These are phyloP conservation scores for Blumeriella jaapii DNA, from an alignment of 2,329 filamentous ascomycete species.

Conservation along the genomic window DNA sequence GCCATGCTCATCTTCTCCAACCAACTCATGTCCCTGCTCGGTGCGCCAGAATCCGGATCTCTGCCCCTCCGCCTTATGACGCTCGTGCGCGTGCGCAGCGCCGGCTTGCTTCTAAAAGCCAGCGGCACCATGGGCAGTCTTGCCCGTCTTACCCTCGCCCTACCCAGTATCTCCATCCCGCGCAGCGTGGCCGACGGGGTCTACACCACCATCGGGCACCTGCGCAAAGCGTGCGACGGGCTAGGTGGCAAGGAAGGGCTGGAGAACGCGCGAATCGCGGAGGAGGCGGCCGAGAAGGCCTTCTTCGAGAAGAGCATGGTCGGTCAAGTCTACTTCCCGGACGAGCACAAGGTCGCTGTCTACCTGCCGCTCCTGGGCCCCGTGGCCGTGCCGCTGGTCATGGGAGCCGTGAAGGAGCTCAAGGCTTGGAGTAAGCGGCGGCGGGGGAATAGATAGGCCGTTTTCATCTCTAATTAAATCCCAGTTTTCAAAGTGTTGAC, in stretches of 20 bases:
- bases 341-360: slow-evolving; percentile 95
- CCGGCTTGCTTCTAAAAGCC: slow-evolving; percentile 75
- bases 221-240: slow-evolving; percentile 64
- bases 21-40: slow-evolving; percentile 79
- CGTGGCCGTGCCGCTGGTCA: slow-evolving; percentile 76
- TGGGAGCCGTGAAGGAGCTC: slow-evolving; percentile 73
- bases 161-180: slow-evolving; percentile 87
- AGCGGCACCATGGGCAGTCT: slow-evolving; percentile 91
- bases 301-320: slow-evolving; percentile 99
- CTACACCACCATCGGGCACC: slow-evolving; percentile 63
- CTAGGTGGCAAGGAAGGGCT: slow-evolving; percentile 58
- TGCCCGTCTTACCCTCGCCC: slow-evolving; percentile 68
- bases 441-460: slow-evolving; percentile 7
- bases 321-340: slow-evolving; percentile 93
- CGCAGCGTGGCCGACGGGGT: slow-evolving; percentile 78
- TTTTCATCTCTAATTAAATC: neutral
- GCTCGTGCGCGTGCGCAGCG: slow-evolving; percentile 72
- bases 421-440: slow-evolving; percentile 34
- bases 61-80: slow-evolving; percentile 77
- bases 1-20: slow-evolving; percentile 84
- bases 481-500: neutral
- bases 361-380: slow-evolving; percentile 87
- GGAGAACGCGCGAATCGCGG: slow-evolving; percentile 71
- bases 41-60: slow-evolving; percentile 72
- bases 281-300: slow-evolving; percentile 79